phyloP scores from a whole-genome alignment of 306 rosid species.

The Sechiopsis laciniata region DNA sequence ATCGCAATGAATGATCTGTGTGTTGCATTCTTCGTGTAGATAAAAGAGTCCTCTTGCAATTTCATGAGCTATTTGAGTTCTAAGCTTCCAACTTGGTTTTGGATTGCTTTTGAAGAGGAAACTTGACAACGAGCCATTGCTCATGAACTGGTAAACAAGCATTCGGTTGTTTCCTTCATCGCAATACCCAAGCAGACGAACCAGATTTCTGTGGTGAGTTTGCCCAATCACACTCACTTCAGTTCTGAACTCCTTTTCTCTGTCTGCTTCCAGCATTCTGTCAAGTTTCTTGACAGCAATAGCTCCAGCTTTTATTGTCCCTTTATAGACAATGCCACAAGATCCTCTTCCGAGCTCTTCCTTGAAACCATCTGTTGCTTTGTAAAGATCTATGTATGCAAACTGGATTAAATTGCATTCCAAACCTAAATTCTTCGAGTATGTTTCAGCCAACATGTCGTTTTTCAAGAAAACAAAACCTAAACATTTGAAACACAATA shows the following conservation, averaged over 20 bases:
- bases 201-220: constrained; percentile 37
- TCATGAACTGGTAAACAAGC: constrained; percentile 40
- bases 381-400: constrained; percentile 20
- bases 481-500: neutral
- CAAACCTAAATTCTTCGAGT: neutral
- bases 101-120: constrained; percentile 24
- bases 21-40: too few relatives aligned
- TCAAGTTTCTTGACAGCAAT: constrained; percentile 35
- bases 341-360: constrained; percentile 35
- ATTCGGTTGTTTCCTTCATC: constrained; percentile 29
- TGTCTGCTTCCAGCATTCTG: constrained; percentile 16
- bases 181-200: constrained; percentile 34
- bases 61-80: constrained; percentile 27
- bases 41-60: constrained; percentile 4
- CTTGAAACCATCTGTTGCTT: constrained; percentile 30
- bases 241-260: constrained; percentile 31
- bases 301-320: neutral
- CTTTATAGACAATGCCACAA: constrained; percentile 27
- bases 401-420: constrained; percentile 22
- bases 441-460: neutral
- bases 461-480: neutral
- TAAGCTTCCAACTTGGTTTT: constrained; percentile 32
- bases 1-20: too few relatives aligned
- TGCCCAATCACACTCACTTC: constrained; percentile 22
- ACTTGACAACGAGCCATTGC: constrained; percentile 30